phyloP scores from a whole-genome alignment of 192 early-diverging fungal species.

The Backusella sp. region DNA sequence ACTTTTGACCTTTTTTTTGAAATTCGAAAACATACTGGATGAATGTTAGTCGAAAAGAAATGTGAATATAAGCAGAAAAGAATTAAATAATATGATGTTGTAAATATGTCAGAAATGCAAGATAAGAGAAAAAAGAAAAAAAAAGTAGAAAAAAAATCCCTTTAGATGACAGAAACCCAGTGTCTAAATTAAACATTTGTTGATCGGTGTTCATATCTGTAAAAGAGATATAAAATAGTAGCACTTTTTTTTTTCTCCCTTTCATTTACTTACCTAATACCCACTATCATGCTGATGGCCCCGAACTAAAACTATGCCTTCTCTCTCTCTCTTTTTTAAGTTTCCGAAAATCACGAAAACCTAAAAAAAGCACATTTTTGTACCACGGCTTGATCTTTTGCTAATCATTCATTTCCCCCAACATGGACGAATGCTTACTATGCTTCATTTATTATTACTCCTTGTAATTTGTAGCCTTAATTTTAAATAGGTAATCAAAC shows the following conservation, averaged over 20 bases:
- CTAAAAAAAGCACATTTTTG: not conserved
- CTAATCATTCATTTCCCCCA: not conserved
- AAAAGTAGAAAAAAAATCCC: not conserved
- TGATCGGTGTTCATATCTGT: conserved; percentile 1
- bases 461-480: not conserved
- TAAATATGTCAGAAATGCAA: not conserved
- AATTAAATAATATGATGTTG: not conserved
- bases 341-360: not conserved
- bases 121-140: not conserved
- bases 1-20: not conserved
- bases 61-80: not conserved
- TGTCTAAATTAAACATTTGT: not conserved
- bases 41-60: not conserved
- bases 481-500: not conserved
- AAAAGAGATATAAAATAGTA: not conserved
- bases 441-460: not conserved
- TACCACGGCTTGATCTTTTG: not conserved
- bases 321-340: not conserved
- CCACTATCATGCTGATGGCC: not conserved
- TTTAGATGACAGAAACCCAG: not conserved
- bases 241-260: not conserved
- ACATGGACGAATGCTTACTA: not conserved
- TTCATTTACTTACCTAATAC: not conserved
- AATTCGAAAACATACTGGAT: not conserved
- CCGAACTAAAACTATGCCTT: not conserved